A percentile compares a stretch with the other conserved stretches of the same genome.
Evolutionary conservation across 2,329 filamentous ascomycete genomes (phyloP).

Genomic region (Cryphonectria naterciae): DNA sequence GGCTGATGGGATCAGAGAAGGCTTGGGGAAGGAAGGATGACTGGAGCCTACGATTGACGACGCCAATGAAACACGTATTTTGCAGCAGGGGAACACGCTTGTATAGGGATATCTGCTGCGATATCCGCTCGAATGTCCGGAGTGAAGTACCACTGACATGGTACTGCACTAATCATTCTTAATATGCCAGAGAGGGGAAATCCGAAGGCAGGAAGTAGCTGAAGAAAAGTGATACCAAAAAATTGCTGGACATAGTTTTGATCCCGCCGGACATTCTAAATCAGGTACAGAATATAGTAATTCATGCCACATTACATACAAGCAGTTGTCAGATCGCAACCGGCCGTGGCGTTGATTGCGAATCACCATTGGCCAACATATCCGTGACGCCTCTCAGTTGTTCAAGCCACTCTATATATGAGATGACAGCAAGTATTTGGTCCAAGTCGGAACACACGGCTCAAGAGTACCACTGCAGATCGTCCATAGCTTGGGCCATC

Average conservation of each 20-base stretch:
- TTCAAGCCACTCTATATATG: not conserved
- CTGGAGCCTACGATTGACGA: not conserved
- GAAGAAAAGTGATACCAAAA: not conserved
- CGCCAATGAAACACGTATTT: not conserved
- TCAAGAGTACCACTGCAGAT: not conserved
- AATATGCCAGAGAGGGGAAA: not conserved
- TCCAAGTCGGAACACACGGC: not conserved
- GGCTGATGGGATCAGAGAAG: not conserved
- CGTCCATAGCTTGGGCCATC: not conserved
- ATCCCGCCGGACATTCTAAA: not conserved
- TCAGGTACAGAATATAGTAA: not conserved
- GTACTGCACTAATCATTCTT: not conserved
- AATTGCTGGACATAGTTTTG: not conserved
- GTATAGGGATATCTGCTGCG: not conserved
- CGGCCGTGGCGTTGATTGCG: not conserved
- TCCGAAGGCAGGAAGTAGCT: not conserved
- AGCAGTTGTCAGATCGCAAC: not conserved
- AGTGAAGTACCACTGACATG: not conserved
- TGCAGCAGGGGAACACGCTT: not conserved
- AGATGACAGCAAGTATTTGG: not conserved
- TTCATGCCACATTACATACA: not conserved
- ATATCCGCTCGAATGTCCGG: not conserved
- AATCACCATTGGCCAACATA: not conserved
- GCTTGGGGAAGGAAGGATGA: not conserved
- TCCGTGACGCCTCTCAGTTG: not conserved